Conservation (phyloP, 805 yeast genomes). For the Metschnikowia dekortorum region DNA sequence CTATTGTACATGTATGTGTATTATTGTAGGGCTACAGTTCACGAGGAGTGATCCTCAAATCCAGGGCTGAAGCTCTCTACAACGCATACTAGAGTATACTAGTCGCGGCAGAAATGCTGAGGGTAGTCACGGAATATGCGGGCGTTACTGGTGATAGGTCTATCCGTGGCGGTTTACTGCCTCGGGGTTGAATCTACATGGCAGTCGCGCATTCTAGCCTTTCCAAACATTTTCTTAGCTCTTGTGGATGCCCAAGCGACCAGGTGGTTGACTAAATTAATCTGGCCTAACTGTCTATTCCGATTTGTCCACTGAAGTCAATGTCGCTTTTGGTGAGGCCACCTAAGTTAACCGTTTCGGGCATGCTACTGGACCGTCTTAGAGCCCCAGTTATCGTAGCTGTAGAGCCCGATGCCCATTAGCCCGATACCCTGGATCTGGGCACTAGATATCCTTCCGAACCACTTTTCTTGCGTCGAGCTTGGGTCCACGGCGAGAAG, state of each 20-base stretch:
- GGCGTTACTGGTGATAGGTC: constrained; percentile 29
- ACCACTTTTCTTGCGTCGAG: constrained; percentile 18
- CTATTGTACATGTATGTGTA: constrained; percentile 46
- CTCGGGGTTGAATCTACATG: constrained; percentile 13
- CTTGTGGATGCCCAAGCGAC: not conserved
- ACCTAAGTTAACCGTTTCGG: not conserved
- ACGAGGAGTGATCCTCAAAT: constrained; percentile 15
- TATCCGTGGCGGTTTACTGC: constrained; percentile 4
- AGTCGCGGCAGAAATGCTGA: constrained; percentile 20
- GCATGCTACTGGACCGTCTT: not conserved
- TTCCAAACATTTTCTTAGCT: constrained; percentile 29
- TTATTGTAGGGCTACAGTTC: constrained; percentile 46
- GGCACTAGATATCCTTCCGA: constrained; percentile 35
- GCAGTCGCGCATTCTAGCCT: constrained; percentile 40
- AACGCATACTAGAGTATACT: constrained; percentile 46
- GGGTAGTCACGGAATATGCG: constrained; percentile 41
- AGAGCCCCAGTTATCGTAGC: constrained; percentile 63
- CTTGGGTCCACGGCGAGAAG: constrained; percentile 43
- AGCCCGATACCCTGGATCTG: constrained; percentile 49
- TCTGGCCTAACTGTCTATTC: too few species aligned
- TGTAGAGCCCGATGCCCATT: constrained; percentile 53
- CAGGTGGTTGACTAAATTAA: not conserved
- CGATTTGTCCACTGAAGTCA: too few species aligned
- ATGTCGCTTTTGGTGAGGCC: too few species aligned
- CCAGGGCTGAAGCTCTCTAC: constrained; percentile 47